A percentile compares a stretch with the other conserved stretches of the same genome.
phyloP scores from a whole-genome alignment of 163 green algal genomes.

The Trebouxiophyceae sp. region DNA sequence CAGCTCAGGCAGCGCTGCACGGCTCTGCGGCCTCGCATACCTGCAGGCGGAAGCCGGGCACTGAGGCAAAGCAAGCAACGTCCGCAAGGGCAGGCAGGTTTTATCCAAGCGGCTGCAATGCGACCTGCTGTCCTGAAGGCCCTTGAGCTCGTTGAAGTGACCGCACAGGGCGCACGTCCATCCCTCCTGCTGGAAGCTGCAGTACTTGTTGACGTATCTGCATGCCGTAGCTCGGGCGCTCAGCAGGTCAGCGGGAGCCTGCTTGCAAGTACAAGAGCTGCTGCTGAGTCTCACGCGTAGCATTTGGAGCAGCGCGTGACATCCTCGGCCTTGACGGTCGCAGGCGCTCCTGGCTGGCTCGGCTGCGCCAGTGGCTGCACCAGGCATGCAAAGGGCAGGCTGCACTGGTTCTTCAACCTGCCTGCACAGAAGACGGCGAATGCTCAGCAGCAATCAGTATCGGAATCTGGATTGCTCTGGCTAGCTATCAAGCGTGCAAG shows the following conservation, averaged over 20 bases:
- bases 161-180: conserved; percentile 65
- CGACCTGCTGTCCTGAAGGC: background rate
- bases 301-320: conserved; percentile 65
- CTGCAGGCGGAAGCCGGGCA: too few species aligned
- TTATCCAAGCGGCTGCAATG: background rate
- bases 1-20: background rate
- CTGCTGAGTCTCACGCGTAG: conserved; percentile 43
- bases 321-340: conserved; percentile 12
- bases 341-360: background rate
- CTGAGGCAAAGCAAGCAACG: too few species aligned
- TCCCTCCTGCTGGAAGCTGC: conserved; percentile 38
- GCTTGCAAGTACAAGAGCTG: background rate
- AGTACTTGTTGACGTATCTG: conserved; percentile 67
- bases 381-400: conserved; percentile 63
- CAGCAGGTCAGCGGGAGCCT: background rate
- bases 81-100: background rate
- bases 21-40: conserved; percentile 5
- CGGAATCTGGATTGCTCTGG: too few species aligned
- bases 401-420: conserved; percentile 45
- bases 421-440: conserved; percentile 16
- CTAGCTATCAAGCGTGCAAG: background rate
- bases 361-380: conserved; percentile 55
- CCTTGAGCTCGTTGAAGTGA: conserved; percentile 36
- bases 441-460: too few species aligned
- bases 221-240: too few species aligned